Evolutionary conservation across 768 basidiomycete species (phyloP).

Genomic region (Phylloporus arenicola): DNA sequence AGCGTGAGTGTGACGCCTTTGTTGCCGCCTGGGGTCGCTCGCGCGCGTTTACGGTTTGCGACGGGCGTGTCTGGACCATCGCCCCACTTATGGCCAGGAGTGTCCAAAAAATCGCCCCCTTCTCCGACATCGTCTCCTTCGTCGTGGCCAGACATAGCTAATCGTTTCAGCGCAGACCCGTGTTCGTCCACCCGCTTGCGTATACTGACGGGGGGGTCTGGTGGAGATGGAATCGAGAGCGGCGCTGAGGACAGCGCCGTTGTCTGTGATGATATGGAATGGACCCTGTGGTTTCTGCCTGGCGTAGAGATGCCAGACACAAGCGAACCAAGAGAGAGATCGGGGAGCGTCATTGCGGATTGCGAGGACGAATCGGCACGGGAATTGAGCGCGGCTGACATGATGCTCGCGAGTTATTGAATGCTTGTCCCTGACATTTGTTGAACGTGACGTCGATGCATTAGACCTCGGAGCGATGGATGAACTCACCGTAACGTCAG

Average conservation of each 20-base stretch:
- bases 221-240: slow-evolving; percentile 47
- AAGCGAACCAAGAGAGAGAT: slow-evolving; percentile 56
- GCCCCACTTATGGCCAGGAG: slow-evolving; percentile 51
- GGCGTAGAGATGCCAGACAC: slow-evolving; percentile 52
- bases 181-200: slow-evolving; percentile 39
- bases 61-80: slow-evolving; percentile 48
- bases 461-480: background rate
- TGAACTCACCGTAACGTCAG: slow-evolving; percentile 6
- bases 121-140: slow-evolving; percentile 36
- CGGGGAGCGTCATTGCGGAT: slow-evolving; percentile 46
- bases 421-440: background rate
- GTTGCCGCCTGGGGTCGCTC: slow-evolving; percentile 22
- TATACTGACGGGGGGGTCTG: slow-evolving; percentile 27
- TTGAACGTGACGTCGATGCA: background rate
- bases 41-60: slow-evolving; percentile 42
- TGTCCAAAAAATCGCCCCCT: slow-evolving; percentile 46
- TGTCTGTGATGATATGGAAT: slow-evolving; percentile 46
- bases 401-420: slow-evolving; percentile 8
- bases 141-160: slow-evolving; percentile 29
- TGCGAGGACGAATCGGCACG: slow-evolving; percentile 39
- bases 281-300: slow-evolving; percentile 38
- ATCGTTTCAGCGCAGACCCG: slow-evolving; percentile 36
- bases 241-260: slow-evolving; percentile 50
- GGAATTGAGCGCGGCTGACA: slow-evolving; percentile 41
- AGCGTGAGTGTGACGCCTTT: slow-evolving; percentile 62